Percentiles rank a stretch among this genome's conserved stretches.
These are phyloP conservation scores for Neoscytalidium dimidiatum DNA, from an alignment of 2,329 filamentous ascomycete genomes.

Conservation along the genomic window DNA sequence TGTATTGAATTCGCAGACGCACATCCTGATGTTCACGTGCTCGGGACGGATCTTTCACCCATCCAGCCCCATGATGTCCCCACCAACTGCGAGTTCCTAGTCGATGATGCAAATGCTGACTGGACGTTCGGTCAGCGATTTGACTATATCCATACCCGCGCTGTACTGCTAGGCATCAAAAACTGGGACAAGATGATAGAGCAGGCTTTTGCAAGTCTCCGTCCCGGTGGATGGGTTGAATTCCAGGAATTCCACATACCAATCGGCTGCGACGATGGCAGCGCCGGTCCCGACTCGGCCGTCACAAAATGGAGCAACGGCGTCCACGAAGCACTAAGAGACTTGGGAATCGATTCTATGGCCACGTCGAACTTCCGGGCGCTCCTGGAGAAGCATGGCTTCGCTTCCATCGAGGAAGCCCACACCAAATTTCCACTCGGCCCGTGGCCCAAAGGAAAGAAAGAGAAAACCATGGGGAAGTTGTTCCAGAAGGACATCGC, in stretches of 20 bases:
- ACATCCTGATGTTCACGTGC: constrained; percentile 24
- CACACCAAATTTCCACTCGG: constrained; percentile 40
- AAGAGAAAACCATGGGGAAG: constrained; percentile 53
- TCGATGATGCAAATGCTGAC: constrained; percentile 40
- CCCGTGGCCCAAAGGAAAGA: constrained; percentile 50
- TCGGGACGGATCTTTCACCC: constrained; percentile 33
- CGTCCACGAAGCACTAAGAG: constrained; percentile 39
- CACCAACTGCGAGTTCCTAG: constrained; percentile 30
- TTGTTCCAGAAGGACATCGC: constrained; percentile 33
- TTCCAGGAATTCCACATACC: constrained; percentile 43
- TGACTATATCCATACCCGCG: constrained; percentile 58
- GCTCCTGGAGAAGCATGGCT: constrained; percentile 45
- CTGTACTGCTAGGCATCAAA: constrained; percentile 53
- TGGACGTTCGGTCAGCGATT: constrained; percentile 57
- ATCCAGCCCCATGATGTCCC: constrained; percentile 30
- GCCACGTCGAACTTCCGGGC: constrained; percentile 40
- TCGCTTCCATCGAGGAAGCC: constrained; percentile 45
- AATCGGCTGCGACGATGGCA: constrained; percentile 26
- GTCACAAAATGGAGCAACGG: constrained; percentile 25
- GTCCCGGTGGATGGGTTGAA: constrained; percentile 53
- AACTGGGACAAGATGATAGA: constrained; percentile 53
- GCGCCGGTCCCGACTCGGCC: constrained; percentile 23
- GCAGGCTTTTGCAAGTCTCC: constrained; percentile 39
- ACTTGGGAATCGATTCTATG: constrained; percentile 44
- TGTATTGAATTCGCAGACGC: constrained; percentile 25